Percentiles rank a stretch among this genome's conserved stretches.
Conservation (phyloP, 768 basidiomycete genomes). For the Fomitopsis pulvina region DNA sequence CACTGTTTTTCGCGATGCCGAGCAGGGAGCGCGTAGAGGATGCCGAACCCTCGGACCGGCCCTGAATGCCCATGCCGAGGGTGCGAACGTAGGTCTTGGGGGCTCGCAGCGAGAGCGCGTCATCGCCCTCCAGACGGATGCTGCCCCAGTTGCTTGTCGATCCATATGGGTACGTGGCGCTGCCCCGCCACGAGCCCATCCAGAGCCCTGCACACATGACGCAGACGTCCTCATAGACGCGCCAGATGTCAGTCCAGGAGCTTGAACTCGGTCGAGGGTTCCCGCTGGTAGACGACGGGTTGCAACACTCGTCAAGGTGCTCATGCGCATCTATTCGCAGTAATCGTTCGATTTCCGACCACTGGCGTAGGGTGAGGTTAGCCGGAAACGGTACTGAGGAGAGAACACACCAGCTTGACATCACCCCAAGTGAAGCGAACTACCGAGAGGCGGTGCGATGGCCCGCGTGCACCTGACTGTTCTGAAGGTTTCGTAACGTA, state of each 20-base stretch:
- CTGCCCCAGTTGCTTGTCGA: constrained; percentile 49
- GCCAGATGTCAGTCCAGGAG: constrained; percentile 73
- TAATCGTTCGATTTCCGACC: constrained; percentile 73
- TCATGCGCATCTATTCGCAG: constrained; percentile 44
- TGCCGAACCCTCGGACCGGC: constrained; percentile 25
- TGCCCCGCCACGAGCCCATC: constrained; percentile 61
- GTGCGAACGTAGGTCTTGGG: constrained; percentile 38
- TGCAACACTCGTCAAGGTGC: constrained; percentile 16
- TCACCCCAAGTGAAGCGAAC: constrained; percentile 83
- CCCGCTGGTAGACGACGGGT: constrained; percentile 10
- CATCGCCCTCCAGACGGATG: constrained; percentile 59
- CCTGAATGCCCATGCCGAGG: constrained; percentile 69
- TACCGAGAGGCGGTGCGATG: constrained; percentile 50
- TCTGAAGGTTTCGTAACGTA: constrained; percentile 48
- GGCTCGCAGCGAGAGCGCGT: constrained; percentile 40
- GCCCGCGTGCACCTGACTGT: constrained; percentile 29
- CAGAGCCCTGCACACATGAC: constrained; percentile 78
- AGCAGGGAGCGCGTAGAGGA: constrained; percentile 20
- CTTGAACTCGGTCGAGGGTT: constrained; percentile 19
- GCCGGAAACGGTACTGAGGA: neutral
- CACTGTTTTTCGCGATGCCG: constrained; percentile 10
- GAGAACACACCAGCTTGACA: constrained; percentile 48
- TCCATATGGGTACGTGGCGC: constrained; percentile 42
- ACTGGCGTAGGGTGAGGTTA: constrained; percentile 35
- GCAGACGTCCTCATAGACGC: constrained; percentile 81